A percentile compares a stretch with the other conserved stretches of the same genome.
Evolutionary conservation across 1,139 yeast genomes (phyloP).

Genomic region (Blastobotrys aristatus): DNA sequence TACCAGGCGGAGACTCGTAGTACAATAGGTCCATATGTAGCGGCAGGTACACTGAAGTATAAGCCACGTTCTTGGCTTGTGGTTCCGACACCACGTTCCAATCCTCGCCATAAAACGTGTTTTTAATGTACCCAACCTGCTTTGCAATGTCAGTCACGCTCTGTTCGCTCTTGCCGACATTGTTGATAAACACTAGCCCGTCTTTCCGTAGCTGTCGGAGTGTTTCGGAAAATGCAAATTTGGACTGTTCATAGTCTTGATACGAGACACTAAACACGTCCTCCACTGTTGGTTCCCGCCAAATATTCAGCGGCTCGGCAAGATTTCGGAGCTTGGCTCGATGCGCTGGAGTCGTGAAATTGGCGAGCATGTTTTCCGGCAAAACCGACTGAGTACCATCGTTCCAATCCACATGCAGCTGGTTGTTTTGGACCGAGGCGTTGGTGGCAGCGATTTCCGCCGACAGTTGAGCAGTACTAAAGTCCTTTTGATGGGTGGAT

Average conservation of each 20-base stretch:
- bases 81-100: conserved; percentile 64
- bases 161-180: conserved; percentile 40
- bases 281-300: conserved; percentile 24
- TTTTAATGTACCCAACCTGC: conserved; percentile 63
- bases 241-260: conserved; percentile 42
- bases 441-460: conserved; percentile 25
- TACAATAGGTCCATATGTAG: conserved; percentile 77
- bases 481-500: conserved; percentile 55
- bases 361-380: conserved; percentile 44
- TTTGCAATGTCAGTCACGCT: conserved; percentile 47
- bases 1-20: conserved; percentile 81
- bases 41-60: conserved; percentile 62
- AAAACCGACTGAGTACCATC: conserved; percentile 49
- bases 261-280: conserved; percentile 37
- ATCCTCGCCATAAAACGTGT: conserved; percentile 68
- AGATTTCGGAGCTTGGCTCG: conserved; percentile 34
- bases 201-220: conserved; percentile 48
- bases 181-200: conserved; percentile 56
- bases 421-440: conserved; percentile 31
- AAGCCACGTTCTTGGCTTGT: conserved; percentile 69
- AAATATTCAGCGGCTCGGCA: conserved; percentile 30
- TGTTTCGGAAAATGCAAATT: conserved; percentile 38
- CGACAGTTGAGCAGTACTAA: conserved; percentile 54
- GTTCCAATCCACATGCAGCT: conserved; percentile 50
- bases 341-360: conserved; percentile 38